phyloP scores from a whole-genome alignment of 176 grass and related monocot genomes.

The Musa acuminata region DNA sequence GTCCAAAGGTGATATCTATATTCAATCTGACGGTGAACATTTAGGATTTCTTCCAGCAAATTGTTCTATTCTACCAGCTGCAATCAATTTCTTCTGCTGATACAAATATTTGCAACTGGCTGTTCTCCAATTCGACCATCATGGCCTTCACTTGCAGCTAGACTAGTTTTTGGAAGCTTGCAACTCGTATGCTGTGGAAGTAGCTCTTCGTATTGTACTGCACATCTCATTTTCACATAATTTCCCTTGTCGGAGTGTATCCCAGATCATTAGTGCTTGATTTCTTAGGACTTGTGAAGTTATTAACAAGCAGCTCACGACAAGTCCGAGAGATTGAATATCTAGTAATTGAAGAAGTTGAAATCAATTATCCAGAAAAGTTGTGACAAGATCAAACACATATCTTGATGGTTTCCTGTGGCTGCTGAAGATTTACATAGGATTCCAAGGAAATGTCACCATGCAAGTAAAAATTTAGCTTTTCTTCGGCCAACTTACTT shows the following conservation, averaged over 20 bases:
- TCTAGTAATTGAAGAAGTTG: no score
- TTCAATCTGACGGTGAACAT: constrained; percentile 87
- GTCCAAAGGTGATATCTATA: constrained; percentile 40
- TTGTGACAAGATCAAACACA: no score
- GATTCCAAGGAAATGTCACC: no score
- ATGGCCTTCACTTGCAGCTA: not conserved
- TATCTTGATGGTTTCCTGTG: no score
- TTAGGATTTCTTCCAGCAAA: constrained; percentile 75
- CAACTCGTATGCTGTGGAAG: not conserved
- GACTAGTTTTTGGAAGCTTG: not conserved
- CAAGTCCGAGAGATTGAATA: no score
- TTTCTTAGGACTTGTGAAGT: no score
- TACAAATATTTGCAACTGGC: not conserved
- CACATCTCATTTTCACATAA: not conserved
- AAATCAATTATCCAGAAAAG: no score
- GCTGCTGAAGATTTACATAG: no score
- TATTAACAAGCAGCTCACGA: no score
- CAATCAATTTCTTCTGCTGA: constrained; percentile 68
- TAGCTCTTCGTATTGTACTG: not conserved
- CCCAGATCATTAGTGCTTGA: no score
- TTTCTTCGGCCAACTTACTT: no score
- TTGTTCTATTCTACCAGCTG: constrained; percentile 61
- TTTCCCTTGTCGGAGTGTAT: not conserved
- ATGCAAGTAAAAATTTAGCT: no score
- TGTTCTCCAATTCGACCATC: not conserved